Base-by-base conservation (phyloP, 306 rosid species). In the Lupinus albus region DNA sequence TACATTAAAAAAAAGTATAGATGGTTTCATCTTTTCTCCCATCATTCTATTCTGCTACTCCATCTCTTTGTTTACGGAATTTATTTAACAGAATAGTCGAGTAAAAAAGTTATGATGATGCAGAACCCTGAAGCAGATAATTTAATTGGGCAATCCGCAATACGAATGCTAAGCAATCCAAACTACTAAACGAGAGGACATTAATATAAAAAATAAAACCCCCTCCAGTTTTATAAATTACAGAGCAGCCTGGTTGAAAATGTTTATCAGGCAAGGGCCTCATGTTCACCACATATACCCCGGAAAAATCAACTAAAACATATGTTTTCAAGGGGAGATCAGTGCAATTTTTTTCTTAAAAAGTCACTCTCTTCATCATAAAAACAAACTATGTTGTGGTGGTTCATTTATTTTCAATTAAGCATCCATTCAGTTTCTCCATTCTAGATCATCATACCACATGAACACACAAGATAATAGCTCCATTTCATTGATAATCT, bases 1-100 rank as follows among this genome's bases (percentile, higher is more conserved):
- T 92, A 46, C 69, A 73, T 44, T 38, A 38, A 54, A 30, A 60
- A 17, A 39, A 61, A 53, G 8, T 52, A 17, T 47, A 7, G 9
- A 21, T 45, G 5, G 10, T 30, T 55, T 60, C 49, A 68, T 59
- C 20, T 8, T 61, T 49, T 38, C 8, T n/a, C 12, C 6, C 7
- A 17, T 20, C 11, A 5, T 54, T 21, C 18, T 10, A n/a, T 20
- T 55, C 36, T 30, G 57, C 47, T 30, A 8, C 47, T 54, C 21
- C 48, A 35, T 61, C 77, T 46, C 8, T 41, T 61, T 8, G 8
- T 59, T 41, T 20, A 42, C n/a, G 15, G 42, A 54, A 68, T 66
- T 11, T 42, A 16, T 53, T 58, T 56, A 55, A 55, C 6, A 7
- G 4, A 39, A 11, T 14, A 65, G 42, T 33, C 18, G 7, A 38